Evolutionary conservation across 768 basidiomycete species (phyloP).

Genomic region (Pulveroboletus sp.): DNA sequence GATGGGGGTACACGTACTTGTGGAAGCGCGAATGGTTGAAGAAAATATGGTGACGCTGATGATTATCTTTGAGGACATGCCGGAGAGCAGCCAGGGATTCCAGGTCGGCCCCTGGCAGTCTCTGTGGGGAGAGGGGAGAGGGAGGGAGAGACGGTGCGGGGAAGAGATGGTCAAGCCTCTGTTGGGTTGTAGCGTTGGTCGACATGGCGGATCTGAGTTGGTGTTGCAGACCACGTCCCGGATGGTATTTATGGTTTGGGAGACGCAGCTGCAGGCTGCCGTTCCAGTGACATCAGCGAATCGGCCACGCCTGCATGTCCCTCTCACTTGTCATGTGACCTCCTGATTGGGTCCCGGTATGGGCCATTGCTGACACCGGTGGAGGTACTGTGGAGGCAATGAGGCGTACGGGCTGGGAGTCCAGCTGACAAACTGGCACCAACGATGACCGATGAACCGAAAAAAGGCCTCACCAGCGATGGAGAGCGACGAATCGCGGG

Average conservation of each 20-base stretch:
- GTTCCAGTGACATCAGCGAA: no score
- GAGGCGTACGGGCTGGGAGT: no score
- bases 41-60: constrained; percentile 45
- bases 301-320: no score
- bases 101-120: constrained; percentile 22
- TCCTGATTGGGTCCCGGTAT: no score
- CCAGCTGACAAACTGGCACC: no score
- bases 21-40: constrained; percentile 44
- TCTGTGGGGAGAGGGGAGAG: constrained; percentile 22
- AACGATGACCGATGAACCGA: no score
- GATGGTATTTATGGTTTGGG: neutral
- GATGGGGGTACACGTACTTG: constrained; percentile 36
- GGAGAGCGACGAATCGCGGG: no score
- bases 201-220: constrained; percentile 8
- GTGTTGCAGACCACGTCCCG: neutral
- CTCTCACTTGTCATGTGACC: no score
- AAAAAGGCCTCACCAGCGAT: no score
- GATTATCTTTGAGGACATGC: constrained; percentile 44
- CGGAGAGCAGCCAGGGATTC: constrained; percentile 22
- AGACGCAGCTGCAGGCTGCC: neutral
- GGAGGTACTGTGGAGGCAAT: no score
- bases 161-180: constrained; percentile 21
- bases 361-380: no score
- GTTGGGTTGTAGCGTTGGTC: neutral
- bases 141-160: constrained; percentile 24